phyloP scores from a whole-genome alignment of 2,329 filamentous ascomycete genomes.

The Penicillium sp. region DNA sequence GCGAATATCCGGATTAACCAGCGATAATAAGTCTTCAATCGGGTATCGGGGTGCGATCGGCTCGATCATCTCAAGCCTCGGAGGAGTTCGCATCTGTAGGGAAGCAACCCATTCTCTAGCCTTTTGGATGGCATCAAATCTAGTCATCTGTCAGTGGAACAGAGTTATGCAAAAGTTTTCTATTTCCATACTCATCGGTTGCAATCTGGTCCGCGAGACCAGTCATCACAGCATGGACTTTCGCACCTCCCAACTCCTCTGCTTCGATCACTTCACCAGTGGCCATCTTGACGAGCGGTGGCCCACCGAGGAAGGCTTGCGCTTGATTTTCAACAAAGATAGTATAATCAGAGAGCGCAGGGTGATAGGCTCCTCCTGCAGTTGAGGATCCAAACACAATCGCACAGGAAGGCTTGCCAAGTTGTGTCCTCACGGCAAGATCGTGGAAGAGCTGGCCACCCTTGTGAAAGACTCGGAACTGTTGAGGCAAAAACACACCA shows the following conservation, averaged over 20 bases:
- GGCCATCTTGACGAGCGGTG: conserved; percentile 56
- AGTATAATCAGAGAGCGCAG: conserved; percentile 52
- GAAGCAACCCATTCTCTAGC: conserved; percentile 46
- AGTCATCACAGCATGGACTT: conserved; percentile 49
- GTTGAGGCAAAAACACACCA: conserved; percentile 52
- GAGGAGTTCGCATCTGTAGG: conserved; percentile 21
- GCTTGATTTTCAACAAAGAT: conserved; percentile 53
- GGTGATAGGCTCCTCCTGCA: conserved; percentile 51
- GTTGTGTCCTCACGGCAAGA: conserved; percentile 46
- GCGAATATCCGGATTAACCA: conserved; percentile 50
- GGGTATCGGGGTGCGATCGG: conserved; percentile 41
- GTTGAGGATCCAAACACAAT: conserved; percentile 55
- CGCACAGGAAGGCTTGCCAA: conserved; percentile 50
- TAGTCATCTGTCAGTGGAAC: conserved; percentile 11
- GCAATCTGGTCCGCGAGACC: conserved; percentile 55
- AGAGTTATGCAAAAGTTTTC: no score
- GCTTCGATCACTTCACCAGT: conserved; percentile 53
- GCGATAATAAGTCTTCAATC: conserved; percentile 44
- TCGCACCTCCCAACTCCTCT: conserved; percentile 52
- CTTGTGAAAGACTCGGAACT: conserved; percentile 55
- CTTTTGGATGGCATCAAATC: conserved; percentile 51
- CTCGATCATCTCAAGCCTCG: conserved; percentile 10
- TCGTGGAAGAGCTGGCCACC: conserved; percentile 52
- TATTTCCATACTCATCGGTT: conserved; percentile 44
- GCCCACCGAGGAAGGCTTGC: conserved; percentile 54